These are phyloP conservation scores for Myriosclerotinia duriaeana DNA, from an alignment of 2,329 filamentous ascomycete species.

Conservation along the genomic window DNA sequence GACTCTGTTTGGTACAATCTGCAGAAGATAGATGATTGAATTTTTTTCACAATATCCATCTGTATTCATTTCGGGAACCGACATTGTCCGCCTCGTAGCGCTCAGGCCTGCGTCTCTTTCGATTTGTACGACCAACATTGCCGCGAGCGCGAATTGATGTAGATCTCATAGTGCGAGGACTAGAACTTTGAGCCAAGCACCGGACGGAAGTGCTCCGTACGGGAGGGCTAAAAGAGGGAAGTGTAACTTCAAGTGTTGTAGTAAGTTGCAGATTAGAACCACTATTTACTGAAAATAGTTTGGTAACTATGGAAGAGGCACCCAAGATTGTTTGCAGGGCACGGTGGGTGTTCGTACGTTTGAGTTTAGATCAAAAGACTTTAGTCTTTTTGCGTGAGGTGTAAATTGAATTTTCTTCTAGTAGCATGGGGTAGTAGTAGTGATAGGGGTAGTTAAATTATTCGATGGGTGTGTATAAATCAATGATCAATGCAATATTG, in stretches of 20 bases:
- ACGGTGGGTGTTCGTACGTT: constrained; percentile 11
- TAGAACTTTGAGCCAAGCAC: constrained; percentile 15
- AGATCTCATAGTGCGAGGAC: constrained; percentile 19
- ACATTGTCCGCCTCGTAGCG: neutral
- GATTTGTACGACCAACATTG: constrained; percentile 1
- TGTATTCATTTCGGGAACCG: neutral
- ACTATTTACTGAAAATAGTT: constrained; percentile 2
- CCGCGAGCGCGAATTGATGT: constrained; percentile 9
- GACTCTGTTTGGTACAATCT: constrained; percentile 4
- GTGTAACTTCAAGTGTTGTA: too few species aligned
- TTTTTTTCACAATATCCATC: neutral
- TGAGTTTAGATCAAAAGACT: neutral
- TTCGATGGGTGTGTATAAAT: constrained; percentile 3
- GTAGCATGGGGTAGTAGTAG: constrained; percentile 4
- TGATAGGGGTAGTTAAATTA: neutral
- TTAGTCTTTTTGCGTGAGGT: constrained; percentile 2
- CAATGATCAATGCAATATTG: constrained; percentile 8
- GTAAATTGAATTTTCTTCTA: constrained; percentile 7
- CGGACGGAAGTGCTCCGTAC: neutral
- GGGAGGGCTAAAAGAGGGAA: constrained; percentile 14
- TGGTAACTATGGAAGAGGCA: neutral
- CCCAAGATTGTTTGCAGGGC: constrained; percentile 13
- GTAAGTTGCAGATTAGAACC: constrained; percentile 1
- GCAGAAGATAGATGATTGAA: neutral
- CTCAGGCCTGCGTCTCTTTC: neutral